Base-by-base conservation (phyloP, 108 stramenopile species). In the Skeletonema potamos region DNA sequence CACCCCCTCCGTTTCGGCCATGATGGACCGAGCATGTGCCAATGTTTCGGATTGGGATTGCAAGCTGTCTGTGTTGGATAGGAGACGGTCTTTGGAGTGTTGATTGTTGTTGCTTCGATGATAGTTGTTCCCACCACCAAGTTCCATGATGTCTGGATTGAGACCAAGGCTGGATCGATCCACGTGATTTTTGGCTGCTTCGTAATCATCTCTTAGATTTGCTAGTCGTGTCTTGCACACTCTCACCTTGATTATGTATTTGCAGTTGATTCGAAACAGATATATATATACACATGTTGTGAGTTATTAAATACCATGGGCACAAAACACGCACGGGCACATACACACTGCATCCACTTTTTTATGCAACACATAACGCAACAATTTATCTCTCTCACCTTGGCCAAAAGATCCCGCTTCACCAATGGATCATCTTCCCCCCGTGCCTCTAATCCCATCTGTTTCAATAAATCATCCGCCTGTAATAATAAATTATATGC, bases 1-100 rank as follows among this genome's bases (percentile, higher is more conserved):
- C 0, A 96, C 93, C 41, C 87, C 89, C 59, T 98, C 97, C 4
- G 97, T 98, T 62, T 98, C 98, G 63, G 94, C 89, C 90, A 98
- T 86, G 33, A 93, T 89, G 37, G 92, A 75, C 20, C 93, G 84
- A 10, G 97, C 96, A 63, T 93, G 89, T 28, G 90, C 92, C 51
- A 98, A 65, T 58, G 92, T 94, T 15, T 90, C 89, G 34, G 86
- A 93, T 81, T 98, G 98, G 7, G 80, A 65, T 27, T 72, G 58
- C 4, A 98, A 65, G 70, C 83, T 70, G 39, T 92, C 89, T 41
- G 93, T 82, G 54, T 93, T 87, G 43, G 84, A 62, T 10, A 87
- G 72, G 10, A 92, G 61, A 5, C 85, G 83, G 64, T 89, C 83
- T 22, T 85, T 81, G 32, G 64, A 62, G 2, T 34, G 39, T 41